Conservation (phyloP, 805 yeast species). For the Candida easanensis region DNA sequence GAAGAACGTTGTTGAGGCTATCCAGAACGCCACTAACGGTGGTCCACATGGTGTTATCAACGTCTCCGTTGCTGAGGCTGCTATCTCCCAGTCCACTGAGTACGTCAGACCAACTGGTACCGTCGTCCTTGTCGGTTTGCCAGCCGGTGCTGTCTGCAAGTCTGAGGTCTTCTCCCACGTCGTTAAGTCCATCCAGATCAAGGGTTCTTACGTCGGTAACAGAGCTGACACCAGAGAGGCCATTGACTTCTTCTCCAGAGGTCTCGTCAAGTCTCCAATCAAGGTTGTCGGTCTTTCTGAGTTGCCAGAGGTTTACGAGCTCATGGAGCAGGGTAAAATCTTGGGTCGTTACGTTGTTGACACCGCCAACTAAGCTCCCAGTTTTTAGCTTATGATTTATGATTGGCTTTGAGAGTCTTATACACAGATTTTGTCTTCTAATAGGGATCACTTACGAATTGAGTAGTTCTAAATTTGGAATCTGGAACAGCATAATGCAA, state of each 20-base stretch:
- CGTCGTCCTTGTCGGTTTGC: slow-evolving; percentile 72
- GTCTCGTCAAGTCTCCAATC: slow-evolving; percentile 70
- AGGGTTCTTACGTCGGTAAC: slow-evolving; percentile 87
- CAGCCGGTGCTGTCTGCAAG: slow-evolving; percentile 71
- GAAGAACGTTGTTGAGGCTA: slow-evolving; percentile 53
- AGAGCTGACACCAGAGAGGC: slow-evolving; percentile 86
- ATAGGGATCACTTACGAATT: too few species aligned
- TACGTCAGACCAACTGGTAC: slow-evolving; percentile 68
- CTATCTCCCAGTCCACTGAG: slow-evolving; percentile 58
- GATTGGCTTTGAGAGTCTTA: slow-evolving; percentile 8
- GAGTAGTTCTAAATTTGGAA: too few species aligned
- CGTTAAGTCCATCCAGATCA: slow-evolving; percentile 66
- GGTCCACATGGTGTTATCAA: slow-evolving; percentile 78
- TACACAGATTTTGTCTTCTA: neutral
- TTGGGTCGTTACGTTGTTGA: slow-evolving; percentile 89
- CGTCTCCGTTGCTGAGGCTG: slow-evolving; percentile 70
- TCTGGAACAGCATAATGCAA: too few species aligned
- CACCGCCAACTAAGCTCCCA: slow-evolving; percentile 46
- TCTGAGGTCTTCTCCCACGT: slow-evolving; percentile 74
- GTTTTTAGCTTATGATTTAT: neutral
- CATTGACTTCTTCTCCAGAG: slow-evolving; percentile 68
- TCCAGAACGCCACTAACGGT: slow-evolving; percentile 58
- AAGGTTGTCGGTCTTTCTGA: slow-evolving; percentile 73
- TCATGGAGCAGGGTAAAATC: slow-evolving; percentile 82
- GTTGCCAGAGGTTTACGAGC: slow-evolving; percentile 63